Base-by-base conservation (phyloP, 148 eudicot species). In the Amaranthus hypochondriacus region DNA sequence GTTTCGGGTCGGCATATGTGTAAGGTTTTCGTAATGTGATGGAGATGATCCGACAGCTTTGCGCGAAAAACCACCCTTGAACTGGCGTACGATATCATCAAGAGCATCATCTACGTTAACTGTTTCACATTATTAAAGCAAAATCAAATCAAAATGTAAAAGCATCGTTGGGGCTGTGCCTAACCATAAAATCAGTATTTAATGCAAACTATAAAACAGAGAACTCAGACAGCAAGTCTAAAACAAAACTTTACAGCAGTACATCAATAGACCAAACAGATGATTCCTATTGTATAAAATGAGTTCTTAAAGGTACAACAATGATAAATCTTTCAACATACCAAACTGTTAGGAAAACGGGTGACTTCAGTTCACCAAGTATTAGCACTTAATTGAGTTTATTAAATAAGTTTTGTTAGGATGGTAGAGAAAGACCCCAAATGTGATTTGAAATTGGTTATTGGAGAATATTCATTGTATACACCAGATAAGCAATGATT, bases 41-140 rank as follows among this genome's bases (percentile, higher is more conserved):
- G 96, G 77, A 78, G 93, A 81, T 76, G 94, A 69, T 64, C 89
- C 87, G 63, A 75, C 88, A 61, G 86, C 96, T 80, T 89, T 89
- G 70, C 89, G 87, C 77, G 83, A 80, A 42, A 94, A 84, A 71
- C 96, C 96, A 83, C 99, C 99, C 83, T 87, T 95, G 80, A 92
- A 86, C 80, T 95, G 99, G 70, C 96, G 92, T 71, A 90, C 90
- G 48, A 95, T 88, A 81, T 95, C 99, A 84, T 95, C 99, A 84
- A 95, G 84, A 64, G 97, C 99, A 82, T 92, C 97, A 82, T 95
- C 99, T 69, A 95, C 97, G 73, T 89, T 92, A 58, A 95, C 99
- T 92, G 89, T 73, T 74, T 54, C 71, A 64, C 48, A 51, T 58
- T 47, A 49, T 46, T 39, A 48, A 56, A 48, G 14, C 3, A 48